Conservation (phyloP, 164 flowering plant species). For the Aristolochia californica region DNA sequence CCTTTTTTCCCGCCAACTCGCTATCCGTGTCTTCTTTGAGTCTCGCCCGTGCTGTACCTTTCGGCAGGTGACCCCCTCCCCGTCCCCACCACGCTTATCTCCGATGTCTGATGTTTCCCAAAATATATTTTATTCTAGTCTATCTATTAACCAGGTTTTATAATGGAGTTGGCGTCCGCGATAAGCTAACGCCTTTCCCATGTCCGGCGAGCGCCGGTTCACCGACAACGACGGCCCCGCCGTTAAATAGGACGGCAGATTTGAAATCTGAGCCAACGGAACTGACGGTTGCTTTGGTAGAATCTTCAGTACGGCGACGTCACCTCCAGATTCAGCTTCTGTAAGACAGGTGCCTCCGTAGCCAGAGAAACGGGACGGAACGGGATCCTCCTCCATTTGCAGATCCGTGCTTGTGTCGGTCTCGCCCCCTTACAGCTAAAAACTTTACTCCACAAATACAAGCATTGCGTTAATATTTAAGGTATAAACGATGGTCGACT, state of each 20-base stretch:
- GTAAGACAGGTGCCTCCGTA: background rate
- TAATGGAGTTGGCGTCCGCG: slow-evolving; percentile 10
- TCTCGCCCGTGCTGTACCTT: slow-evolving; percentile 14
- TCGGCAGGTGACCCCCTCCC: slow-evolving; percentile 23
- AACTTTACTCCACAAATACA: no score
- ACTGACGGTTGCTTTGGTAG: slow-evolving; percentile 2
- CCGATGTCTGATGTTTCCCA: background rate
- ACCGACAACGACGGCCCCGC: background rate
- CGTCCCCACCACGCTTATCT: slow-evolving; percentile 1
- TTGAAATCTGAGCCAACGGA: background rate
- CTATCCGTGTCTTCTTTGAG: background rate
- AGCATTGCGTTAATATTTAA: no score
- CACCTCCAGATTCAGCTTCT: slow-evolving; percentile 9
- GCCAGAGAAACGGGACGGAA: background rate
- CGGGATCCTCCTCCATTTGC: background rate
- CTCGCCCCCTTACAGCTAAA: no score
- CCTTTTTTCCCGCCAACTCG: background rate
- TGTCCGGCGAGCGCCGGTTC: slow-evolving; percentile 8
- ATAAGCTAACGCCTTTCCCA: background rate
- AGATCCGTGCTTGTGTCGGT: no score
- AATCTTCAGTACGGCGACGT: background rate
- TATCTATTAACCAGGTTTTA: background rate
- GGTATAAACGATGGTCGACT: no score
- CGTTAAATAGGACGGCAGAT: background rate
- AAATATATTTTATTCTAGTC: background rate